Conservation (phyloP, 73 alveolate genomes). For the Breviolum minutum region DNA sequence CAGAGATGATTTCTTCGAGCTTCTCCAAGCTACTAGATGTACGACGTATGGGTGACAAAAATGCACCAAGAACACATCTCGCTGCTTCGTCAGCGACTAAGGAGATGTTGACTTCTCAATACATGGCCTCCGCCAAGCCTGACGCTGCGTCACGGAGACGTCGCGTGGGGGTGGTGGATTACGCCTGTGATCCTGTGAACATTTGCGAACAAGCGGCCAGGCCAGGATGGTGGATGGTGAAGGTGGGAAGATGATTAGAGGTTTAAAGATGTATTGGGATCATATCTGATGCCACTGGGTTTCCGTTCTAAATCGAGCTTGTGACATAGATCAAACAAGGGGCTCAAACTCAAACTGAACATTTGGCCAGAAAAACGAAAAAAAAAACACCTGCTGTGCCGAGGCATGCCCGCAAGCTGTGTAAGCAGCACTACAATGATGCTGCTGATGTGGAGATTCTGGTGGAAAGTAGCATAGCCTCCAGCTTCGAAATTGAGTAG, state of each 20-base stretch:
- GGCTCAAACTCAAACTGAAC: no score
- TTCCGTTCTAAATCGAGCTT: not conserved
- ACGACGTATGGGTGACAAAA: no score
- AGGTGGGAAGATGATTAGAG: not conserved
- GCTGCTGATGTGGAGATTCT: constrained; percentile 64
- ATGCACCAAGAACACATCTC: not conserved
- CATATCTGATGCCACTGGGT: not conserved
- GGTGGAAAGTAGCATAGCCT: constrained; percentile 53
- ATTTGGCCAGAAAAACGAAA: no score
- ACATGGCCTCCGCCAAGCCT: constrained; percentile 79
- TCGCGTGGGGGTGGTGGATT: constrained; percentile 92
- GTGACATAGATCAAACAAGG: no score
- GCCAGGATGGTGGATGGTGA: not conserved
- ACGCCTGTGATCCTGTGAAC: constrained; percentile 87
- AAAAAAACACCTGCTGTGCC: no score
- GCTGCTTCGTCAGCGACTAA: not conserved
- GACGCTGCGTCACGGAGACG: constrained; percentile 62
- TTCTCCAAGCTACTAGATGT: not conserved
- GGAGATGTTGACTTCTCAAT: constrained; percentile 89
- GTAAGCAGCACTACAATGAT: constrained; percentile 66
- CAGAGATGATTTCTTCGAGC: not conserved
- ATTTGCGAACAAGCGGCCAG: constrained; percentile 91
- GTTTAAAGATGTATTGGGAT: not conserved
- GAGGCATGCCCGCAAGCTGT: constrained; percentile 78
- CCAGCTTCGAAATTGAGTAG: constrained; percentile 49